Evolutionary conservation across 1,139 yeast genomes (phyloP), one percentile per base, ranked within the genome.

Genomic region (Casaregolazyma suthepensis): DNA sequence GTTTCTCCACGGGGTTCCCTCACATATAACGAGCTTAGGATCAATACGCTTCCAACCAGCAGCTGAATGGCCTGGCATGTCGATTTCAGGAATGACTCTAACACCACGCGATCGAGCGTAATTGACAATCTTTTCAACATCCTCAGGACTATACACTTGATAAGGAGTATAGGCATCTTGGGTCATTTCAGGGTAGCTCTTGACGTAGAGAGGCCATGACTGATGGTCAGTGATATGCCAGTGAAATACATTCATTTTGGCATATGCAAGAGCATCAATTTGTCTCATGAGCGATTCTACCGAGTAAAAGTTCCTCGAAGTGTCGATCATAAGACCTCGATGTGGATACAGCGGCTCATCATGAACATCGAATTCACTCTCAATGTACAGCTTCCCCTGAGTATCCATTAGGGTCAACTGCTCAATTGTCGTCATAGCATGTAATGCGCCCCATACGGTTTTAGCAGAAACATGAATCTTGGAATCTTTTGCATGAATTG

Each of bases 161-260:
- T 35, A 12, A n/a, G 47, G 44, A 12, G 53, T 42, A 45, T 54
- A 54, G 4, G 63, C 56, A 46, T 54, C 56, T 26, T 35, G 52
- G 9, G 66, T 64, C 77, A 76, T 74, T 48, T 74, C 67, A 0
- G 80, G 80, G 53, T 65, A 71, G 1, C 68, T 51, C 19, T 64
- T 57, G 22, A 60, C 46, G 49, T 65, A 66, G 13, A 77, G 23
- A 0, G 81, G 79, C 80, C 80, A 77, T 31, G 78, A 72, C 54
- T 74, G 78, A 7, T 77, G 59, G 58, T 77, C 81, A 3, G 66
- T 68, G 9, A 77, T 55, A 60, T 77, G 81, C 78, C 78, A 75
- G 56, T 77, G 81, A 46, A 77, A 66, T 1, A 70, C 66, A 56
- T 77, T 77, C 66, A 77, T 61, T 61, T 77, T 77, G 7, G 71